Evolutionary conservation across 2,329 filamentous ascomycete species (phyloP), one percentile per base, ranked within the genome.

Genomic region (Chaetoscypha palmicola): DNA sequence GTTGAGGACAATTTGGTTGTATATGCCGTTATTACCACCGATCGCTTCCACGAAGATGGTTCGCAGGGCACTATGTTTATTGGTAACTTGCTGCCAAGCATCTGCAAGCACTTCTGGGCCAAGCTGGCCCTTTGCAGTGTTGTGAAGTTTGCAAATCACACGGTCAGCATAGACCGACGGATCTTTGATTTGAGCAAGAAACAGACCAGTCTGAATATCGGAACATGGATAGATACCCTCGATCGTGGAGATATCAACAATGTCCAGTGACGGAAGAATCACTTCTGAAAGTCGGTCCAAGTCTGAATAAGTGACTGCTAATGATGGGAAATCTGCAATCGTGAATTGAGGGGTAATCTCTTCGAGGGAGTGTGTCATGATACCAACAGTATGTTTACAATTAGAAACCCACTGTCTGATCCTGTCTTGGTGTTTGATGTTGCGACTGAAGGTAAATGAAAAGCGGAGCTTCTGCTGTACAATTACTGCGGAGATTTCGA

Each of bases 401-500:
- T 28, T 38, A 4, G 26, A 22, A 9, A 50, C 44, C 52, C 52
- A 56, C 10, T 38, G 31, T 4, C 19, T 9, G 8, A 55, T 48
- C 10, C 34, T 37, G 5, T 48, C 47, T 32, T 49, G 45, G 12
- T 51, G 50, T 8, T 40, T 41, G 19, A 51, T 54, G 4, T 44
- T 12, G 9, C 41, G 34, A 14, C 48, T 48, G 38, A 46, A 54
- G 3, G 47, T 48, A 32, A 56, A 56, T 2, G 45, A 46, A 32
- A 56, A 48, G 10, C 43, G 39, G 8, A 53, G 22, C 23, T 48
- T 33, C 8, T 42, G 46, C 23, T 51, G 42, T 7, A 45, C 31
- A 7, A 56, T 46, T 1, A 40, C 38, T 5, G 46, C 51, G 2
- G 45, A 46, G 30, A 56, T 54, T 19, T 56, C 51, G 20, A 54